Percentiles rank a stretch among this genome's conserved stretches.
Evolutionary conservation across 2,329 filamentous ascomycete species (phyloP).

Genomic region (Cladobotryum protrusum): DNA sequence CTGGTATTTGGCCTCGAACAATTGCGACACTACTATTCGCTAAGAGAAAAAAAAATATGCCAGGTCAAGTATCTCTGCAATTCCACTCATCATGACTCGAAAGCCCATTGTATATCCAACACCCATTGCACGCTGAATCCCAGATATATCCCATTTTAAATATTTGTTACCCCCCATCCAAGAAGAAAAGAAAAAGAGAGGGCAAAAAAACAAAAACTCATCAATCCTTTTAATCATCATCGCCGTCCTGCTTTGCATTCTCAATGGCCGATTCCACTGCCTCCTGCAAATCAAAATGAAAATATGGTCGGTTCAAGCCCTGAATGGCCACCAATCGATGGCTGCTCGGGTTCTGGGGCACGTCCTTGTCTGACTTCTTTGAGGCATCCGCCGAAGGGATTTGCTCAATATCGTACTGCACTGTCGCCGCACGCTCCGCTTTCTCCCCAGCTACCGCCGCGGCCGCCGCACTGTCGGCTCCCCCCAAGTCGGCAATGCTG

Average conservation of each 20-base stretch:
- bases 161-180: background rate
- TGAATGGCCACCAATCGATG: constrained; percentile 33
- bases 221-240: background rate
- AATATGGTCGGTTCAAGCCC: constrained; percentile 45
- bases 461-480: constrained; percentile 54
- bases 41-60: no score
- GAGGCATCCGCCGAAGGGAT: constrained; percentile 17
- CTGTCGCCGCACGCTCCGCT: constrained; percentile 16
- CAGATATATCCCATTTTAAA: no score
- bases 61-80: no score
- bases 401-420: constrained; percentile 25
- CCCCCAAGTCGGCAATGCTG: constrained; percentile 80
- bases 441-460: constrained; percentile 58
- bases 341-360: constrained; percentile 22
- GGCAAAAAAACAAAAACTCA: background rate
- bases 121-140: no score
- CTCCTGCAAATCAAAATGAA: constrained; percentile 46
- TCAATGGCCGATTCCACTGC: constrained; percentile 40
- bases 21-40: no score
- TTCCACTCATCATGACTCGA: no score
- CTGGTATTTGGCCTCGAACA: no score
- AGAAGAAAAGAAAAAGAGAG: background rate
- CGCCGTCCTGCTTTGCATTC: constrained; percentile 24
- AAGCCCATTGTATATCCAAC: no score
- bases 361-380: constrained; percentile 22